Percentiles rank a stretch among this genome's conserved stretches.
phyloP scores from a whole-genome alignment of 768 basidiomycete species.

The Pleurotus pulmonarius region DNA sequence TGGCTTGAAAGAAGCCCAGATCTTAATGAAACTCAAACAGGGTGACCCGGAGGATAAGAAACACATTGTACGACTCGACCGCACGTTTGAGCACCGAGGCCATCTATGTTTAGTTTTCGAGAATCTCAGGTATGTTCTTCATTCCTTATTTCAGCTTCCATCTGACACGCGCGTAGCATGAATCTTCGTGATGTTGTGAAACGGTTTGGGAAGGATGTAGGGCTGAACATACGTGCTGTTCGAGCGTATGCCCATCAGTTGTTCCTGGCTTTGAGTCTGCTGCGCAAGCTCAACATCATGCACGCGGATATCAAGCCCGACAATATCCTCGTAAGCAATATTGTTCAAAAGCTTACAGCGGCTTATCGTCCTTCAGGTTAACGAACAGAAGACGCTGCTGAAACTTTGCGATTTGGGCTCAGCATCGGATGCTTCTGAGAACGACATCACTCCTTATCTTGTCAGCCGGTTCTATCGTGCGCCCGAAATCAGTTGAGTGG shows the following conservation, averaged over 20 bases:
- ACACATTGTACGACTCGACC: slow-evolving; percentile 87
- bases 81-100: slow-evolving; percentile 96
- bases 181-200: slow-evolving; percentile 98
- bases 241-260: slow-evolving; percentile 98
- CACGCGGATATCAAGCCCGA: slow-evolving; percentile 99
- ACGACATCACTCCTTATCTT: slow-evolving; percentile 97
- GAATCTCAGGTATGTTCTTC: slow-evolving; percentile 80
- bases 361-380: slow-evolving; percentile 55
- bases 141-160: background rate
- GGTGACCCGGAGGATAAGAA: slow-evolving; percentile 97
- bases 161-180: slow-evolving; percentile 56
- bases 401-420: slow-evolving; percentile 98
- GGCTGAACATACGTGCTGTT: slow-evolving; percentile 94
- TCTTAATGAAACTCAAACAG: slow-evolving; percentile 80
- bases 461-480: slow-evolving; percentile 98
- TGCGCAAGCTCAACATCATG: slow-evolving; percentile 90
- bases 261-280: slow-evolving; percentile 79
- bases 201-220: slow-evolving; percentile 97
- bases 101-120: slow-evolving; percentile 97
- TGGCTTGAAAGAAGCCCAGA: slow-evolving; percentile 87
- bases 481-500: slow-evolving; percentile 89
- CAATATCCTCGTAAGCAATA: slow-evolving; percentile 81
- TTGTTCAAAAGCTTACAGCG: background rate
- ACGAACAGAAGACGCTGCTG: slow-evolving; percentile 87
- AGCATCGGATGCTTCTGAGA: slow-evolving; percentile 90